Evolutionary conservation across 2,329 filamentous ascomycete species (phyloP).

Genomic region (Chlorencoelia australis): DNA sequence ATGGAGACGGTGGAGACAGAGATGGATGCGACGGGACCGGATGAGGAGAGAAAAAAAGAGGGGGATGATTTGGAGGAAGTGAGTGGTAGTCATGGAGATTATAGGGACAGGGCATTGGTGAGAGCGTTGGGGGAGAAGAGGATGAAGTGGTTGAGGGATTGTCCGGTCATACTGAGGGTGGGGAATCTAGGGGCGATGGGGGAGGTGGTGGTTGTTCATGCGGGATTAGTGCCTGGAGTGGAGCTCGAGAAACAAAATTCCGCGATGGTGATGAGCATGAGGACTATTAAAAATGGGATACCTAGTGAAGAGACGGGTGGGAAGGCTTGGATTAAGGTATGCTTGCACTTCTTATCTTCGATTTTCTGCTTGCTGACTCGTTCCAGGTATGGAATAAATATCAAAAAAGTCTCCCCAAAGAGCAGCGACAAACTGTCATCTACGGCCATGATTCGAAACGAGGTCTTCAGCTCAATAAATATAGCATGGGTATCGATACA

Average conservation of each 20-base stretch:
- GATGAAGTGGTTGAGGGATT: conserved; percentile 55
- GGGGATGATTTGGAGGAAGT: conserved; percentile 19
- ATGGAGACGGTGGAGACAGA: conserved; percentile 23
- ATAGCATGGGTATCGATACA: conserved; percentile 78
- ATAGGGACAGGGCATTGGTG: conserved; percentile 21
- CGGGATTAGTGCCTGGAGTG: conserved; percentile 70
- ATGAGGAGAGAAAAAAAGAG: conserved; percentile 22
- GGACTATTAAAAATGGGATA: conserved; percentile 37
- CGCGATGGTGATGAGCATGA: conserved; percentile 85
- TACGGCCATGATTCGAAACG: conserved; percentile 79
- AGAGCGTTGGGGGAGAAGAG: conserved; percentile 38
- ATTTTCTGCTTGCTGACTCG: conserved; percentile 10
- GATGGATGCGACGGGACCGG: conserved; percentile 14
- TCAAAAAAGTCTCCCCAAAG: conserved; percentile 31
- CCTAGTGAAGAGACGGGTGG: conserved; percentile 22
- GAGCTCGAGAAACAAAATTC: conserved; percentile 62
- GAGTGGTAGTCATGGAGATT: conserved; percentile 21
- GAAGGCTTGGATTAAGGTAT: conserved; percentile 25
- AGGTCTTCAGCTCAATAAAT: conserved; percentile 57
- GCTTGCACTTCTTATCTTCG: not conserved
- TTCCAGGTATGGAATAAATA: conserved; percentile 43
- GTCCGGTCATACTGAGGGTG: conserved; percentile 69
- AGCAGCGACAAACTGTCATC: conserved; percentile 53
- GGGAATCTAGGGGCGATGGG: conserved; percentile 51
- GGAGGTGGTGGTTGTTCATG: conserved; percentile 71